A percentile compares a stretch with the other conserved stretches of the same genome.
phyloP scores from a whole-genome alignment of 176 grass and related monocot species.

The Oryza glumipatula region DNA sequence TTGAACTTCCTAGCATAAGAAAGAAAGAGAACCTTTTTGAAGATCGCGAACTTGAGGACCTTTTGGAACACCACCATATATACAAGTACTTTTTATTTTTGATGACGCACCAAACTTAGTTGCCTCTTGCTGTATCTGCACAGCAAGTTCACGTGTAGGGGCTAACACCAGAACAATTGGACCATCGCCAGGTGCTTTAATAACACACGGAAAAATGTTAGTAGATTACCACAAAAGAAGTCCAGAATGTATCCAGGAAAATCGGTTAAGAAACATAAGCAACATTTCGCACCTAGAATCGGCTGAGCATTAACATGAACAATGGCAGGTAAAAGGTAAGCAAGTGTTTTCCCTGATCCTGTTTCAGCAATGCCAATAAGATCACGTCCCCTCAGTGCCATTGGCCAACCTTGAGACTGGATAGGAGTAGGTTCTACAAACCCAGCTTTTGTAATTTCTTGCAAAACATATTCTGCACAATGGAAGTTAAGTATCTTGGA shows the following conservation, averaged over 20 bases:
- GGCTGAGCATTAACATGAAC: constrained; percentile 98
- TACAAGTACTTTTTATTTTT: constrained; percentile 96
- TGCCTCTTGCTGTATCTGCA: constrained; percentile 93
- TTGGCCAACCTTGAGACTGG: constrained; percentile 97
- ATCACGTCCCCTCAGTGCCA: constrained; percentile 85
- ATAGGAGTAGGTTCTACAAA: constrained; percentile 95
- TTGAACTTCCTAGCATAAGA: neutral
- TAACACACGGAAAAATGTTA: constrained; percentile 22
- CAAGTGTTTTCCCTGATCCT: constrained; percentile 95
- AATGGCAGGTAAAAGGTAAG: constrained; percentile 91
- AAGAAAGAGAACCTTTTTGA: constrained; percentile 69
- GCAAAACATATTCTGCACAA: constrained; percentile 79
- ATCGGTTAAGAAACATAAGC: constrained; percentile 17
- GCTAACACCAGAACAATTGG: constrained; percentile 89
- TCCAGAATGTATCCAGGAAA: constrained; percentile 1
- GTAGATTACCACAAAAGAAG: neutral
- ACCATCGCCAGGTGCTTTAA: constrained; percentile 85
- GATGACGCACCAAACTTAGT: constrained; percentile 96
- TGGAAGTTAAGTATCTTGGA: constrained; percentile 11
- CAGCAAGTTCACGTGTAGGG: constrained; percentile 91
- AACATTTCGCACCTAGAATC: constrained; percentile 70
- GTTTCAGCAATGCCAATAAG: constrained; percentile 98
- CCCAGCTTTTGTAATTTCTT: constrained; percentile 89
- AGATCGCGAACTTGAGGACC: constrained; percentile 99
- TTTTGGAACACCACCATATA: constrained; percentile 98